Percentiles rank a stretch among this genome's conserved stretches.
Conservation (phyloP, 208 protist species). For the Zelonia costaricensis region DNA sequence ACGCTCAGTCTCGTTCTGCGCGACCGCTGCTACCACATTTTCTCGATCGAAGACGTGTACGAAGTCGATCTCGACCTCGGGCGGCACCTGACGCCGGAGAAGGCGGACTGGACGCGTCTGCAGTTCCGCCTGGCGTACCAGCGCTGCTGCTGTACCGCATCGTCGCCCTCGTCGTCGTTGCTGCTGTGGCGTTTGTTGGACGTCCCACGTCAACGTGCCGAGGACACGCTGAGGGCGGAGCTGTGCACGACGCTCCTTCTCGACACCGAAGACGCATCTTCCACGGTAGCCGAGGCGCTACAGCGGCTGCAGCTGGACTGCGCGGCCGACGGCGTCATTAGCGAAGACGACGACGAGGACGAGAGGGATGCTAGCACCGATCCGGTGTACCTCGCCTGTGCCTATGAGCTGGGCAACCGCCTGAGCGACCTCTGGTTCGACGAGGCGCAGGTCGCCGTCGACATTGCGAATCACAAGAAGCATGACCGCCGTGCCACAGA, state of each 20-base stretch:
- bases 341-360: neutral
- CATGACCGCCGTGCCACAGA: slow-evolving; percentile 18
- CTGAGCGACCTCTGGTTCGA: slow-evolving; percentile 58
- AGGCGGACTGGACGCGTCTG: slow-evolving; percentile 54
- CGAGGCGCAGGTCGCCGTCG: slow-evolving; percentile 5
- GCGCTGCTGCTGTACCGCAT: neutral
- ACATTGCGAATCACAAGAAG: slow-evolving; percentile 15
- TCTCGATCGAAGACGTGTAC: slow-evolving; percentile 86
- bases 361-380: neutral
- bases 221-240: slow-evolving; percentile 19
- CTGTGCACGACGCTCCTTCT: slow-evolving; percentile 26
- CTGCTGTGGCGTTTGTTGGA: slow-evolving; percentile 27
- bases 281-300: slow-evolving; percentile 10
- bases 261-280: slow-evolving; percentile 12
- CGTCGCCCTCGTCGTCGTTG: neutral
- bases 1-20: slow-evolving; percentile 33
- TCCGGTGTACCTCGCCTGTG: slow-evolving; percentile 19
- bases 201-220: slow-evolving; percentile 15
- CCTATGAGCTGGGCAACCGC: slow-evolving; percentile 47
- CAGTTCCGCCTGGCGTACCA: slow-evolving; percentile 59
- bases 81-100: slow-evolving; percentile 59
- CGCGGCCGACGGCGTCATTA: too few relatives aligned
- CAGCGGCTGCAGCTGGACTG: slow-evolving; percentile 10
- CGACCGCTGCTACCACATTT: slow-evolving; percentile 53
- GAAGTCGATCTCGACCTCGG: slow-evolving; percentile 76